phyloP scores from a whole-genome alignment of 495 filamentous ascomycete genomes.

The Aspergillus olivimuriae region DNA sequence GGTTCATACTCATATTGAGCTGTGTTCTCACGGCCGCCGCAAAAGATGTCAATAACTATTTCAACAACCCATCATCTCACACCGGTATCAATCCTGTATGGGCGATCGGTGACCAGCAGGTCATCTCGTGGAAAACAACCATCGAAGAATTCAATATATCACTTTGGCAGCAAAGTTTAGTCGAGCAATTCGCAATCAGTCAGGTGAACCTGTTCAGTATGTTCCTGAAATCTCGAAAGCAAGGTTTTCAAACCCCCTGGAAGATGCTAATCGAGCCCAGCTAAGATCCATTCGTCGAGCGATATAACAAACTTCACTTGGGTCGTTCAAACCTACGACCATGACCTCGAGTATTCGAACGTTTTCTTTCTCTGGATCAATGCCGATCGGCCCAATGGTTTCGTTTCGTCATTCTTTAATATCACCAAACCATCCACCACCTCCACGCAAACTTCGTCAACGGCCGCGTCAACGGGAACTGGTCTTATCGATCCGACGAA shows the following conservation, averaged over 20 bases:
- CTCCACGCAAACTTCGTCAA: background rate
- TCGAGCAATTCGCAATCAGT: background rate
- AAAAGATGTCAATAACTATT: conserved; percentile 4
- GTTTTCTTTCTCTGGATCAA: conserved; percentile 27
- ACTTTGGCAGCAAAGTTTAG: conserved; percentile 8
- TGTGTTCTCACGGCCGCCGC: background rate
- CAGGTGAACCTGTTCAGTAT: conserved; percentile 8
- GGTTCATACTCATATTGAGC: background rate
- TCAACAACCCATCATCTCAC: conserved; percentile 5
- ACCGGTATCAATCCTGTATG: conserved; percentile 9
- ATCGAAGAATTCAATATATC: conserved; percentile 6
- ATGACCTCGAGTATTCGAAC: conserved; percentile 18
- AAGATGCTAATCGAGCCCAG: conserved; percentile 1
- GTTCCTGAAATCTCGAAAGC: background rate
- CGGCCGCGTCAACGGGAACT: background rate
- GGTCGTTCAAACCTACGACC: conserved; percentile 22
- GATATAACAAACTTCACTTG: conserved; percentile 19
- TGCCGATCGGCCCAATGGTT: conserved; percentile 5
- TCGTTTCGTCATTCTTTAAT: conserved; percentile 27
- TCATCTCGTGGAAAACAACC: conserved; percentile 9
- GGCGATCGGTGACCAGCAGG: conserved; percentile 5
- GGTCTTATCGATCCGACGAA: background rate
- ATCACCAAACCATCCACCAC: conserved; percentile 11
- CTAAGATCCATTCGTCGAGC: conserved; percentile 3
- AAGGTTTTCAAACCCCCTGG: background rate